A percentile compares a stretch with the other conserved stretches of the same genome.
These are phyloP conservation scores for Angophora floribunda DNA, from an alignment of 345 rosid species.

Conservation along the genomic window DNA sequence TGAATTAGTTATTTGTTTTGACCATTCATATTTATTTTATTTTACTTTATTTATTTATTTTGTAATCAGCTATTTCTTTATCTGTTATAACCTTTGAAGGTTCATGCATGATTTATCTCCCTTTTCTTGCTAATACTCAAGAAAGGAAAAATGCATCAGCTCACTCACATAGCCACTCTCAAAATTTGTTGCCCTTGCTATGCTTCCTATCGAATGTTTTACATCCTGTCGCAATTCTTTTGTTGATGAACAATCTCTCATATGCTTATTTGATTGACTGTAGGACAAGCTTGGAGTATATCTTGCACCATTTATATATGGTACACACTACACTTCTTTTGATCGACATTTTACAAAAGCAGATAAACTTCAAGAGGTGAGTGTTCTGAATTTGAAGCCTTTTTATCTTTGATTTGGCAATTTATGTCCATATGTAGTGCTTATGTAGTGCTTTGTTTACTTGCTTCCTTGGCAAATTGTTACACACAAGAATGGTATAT, in stretches of 20 bases:
- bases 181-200: neutral
- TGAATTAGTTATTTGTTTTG: neutral
- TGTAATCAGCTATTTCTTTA: neutral
- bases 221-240: neutral
- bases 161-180: neutral
- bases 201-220: neutral
- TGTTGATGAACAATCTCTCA: neutral
- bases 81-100: neutral
- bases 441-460: neutral
- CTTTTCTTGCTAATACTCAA: neutral
- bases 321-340: conserved; percentile 71
- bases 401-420: neutral
- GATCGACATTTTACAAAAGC: conserved; percentile 87
- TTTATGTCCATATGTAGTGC: neutral
- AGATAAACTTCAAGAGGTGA: conserved; percentile 78
- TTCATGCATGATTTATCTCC: neutral
- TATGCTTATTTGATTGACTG: conserved; percentile 4
- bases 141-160: neutral
- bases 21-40: neutral
- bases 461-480: neutral
- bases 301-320: conserved; percentile 77
- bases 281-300: conserved; percentile 74
- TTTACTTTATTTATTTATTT: neutral
- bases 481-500: neutral
- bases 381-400: neutral